phyloP scores from a whole-genome alignment of 257 asterid genomes.

The Hygrophila difformis region DNA sequence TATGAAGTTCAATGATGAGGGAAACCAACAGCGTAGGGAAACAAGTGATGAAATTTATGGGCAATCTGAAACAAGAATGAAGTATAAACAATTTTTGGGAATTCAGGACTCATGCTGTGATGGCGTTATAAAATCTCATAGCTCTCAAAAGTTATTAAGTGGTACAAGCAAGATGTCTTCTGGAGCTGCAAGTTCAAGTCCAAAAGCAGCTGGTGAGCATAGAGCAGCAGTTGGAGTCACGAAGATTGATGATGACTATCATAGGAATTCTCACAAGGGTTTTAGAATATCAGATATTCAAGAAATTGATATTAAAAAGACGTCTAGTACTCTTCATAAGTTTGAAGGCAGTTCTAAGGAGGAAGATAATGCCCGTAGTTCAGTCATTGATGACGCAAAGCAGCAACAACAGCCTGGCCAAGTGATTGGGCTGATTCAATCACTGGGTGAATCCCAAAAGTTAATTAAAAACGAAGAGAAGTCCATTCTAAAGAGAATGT shows the following conservation, averaged over 20 bases:
- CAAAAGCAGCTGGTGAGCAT: neutral
- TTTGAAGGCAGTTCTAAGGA: constrained; percentile 22
- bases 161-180: neutral
- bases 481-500: neutral
- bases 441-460: neutral
- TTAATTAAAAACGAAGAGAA: neutral
- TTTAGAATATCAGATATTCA: constrained; percentile 22
- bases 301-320: constrained; percentile 23
- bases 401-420: neutral
- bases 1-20: constrained; percentile 24
- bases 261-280: constrained; percentile 18
- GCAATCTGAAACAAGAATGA: constrained; percentile 38
- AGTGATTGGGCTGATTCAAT: neutral
- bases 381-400: neutral
- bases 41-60: constrained; percentile 23
- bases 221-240: neutral
- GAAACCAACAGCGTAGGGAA: constrained; percentile 26
- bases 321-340: constrained; percentile 13
- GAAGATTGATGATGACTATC: constrained; percentile 22
- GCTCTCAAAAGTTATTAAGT: constrained; percentile 26
- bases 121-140: constrained; percentile 24
- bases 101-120: constrained; percentile 23
- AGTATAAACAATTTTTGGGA: constrained; percentile 42
- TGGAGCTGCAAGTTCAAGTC: neutral
- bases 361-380: neutral